phyloP scores from a whole-genome alignment of 2,329 filamentous ascomycete species.

The Alternaria viburni region DNA sequence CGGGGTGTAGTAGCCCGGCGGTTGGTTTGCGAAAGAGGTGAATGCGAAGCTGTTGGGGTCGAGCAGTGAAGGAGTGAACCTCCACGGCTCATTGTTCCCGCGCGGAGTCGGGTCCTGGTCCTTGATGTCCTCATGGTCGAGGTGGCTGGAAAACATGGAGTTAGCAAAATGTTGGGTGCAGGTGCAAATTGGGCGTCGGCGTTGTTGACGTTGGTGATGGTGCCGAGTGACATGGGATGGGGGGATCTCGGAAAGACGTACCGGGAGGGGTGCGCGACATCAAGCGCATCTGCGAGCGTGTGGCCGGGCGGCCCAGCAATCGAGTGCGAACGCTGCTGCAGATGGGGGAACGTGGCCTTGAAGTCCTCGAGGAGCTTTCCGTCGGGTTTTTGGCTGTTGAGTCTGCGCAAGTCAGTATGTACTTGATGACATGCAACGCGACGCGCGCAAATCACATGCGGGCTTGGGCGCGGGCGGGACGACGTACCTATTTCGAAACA shows the following conservation, averaged over 20 bases:
- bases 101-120: slow-evolving; percentile 85
- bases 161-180: not conserved
- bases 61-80: slow-evolving; percentile 86
- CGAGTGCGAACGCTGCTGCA: slow-evolving; percentile 58
- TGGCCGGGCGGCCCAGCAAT: slow-evolving; percentile 50
- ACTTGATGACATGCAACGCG: slow-evolving; percentile 20
- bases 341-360: slow-evolving; percentile 80
- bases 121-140: slow-evolving; percentile 62
- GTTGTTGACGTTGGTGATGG: slow-evolving; percentile 4
- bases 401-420: slow-evolving; percentile 55
- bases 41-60: slow-evolving; percentile 87
- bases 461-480: slow-evolving; percentile 15
- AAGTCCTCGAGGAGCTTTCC: slow-evolving; percentile 86
- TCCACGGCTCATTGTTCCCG: slow-evolving; percentile 80
- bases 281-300: slow-evolving; percentile 55
- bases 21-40: slow-evolving; percentile 77
- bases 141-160: slow-evolving; percentile 45
- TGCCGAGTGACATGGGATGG: slow-evolving; percentile 10
- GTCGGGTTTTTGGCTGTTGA: slow-evolving; percentile 82
- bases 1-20: slow-evolving; percentile 85
- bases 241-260: slow-evolving; percentile 41
- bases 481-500: slow-evolving; percentile 57
- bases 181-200: not conserved
- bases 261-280: slow-evolving; percentile 53
- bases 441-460: slow-evolving; percentile 36